These are phyloP conservation scores for Stagonosporopsis cucurbitacearum DNA, from an alignment of 2,329 filamentous ascomycete species.

Conservation along the genomic window DNA sequence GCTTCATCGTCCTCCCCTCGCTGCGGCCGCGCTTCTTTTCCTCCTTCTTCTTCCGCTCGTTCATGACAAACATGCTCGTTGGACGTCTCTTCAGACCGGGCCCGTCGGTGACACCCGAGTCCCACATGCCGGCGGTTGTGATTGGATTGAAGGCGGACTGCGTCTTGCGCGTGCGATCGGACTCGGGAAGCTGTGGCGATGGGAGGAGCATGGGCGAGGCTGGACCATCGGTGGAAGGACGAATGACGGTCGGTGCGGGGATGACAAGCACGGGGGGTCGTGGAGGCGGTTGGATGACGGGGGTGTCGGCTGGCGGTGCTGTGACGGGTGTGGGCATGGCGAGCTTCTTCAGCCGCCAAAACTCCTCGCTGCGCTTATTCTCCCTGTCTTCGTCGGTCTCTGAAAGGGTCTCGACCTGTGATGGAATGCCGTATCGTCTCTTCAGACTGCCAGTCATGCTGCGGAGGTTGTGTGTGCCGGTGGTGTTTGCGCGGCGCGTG, in stretches of 20 bases:
- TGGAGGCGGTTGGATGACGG: not conserved
- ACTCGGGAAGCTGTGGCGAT: conserved; percentile 22
- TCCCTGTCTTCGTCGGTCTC: conserved; percentile 46
- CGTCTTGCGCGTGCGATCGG: conserved; percentile 33
- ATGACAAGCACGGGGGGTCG: conserved; percentile 6
- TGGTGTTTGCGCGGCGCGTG: conserved; percentile 44
- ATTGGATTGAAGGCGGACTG: conserved; percentile 44
- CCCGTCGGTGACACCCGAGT: conserved; percentile 41
- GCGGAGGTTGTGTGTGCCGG: conserved; percentile 38
- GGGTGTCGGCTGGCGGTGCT: conserved; percentile 4
- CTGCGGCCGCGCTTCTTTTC: conserved; percentile 36
- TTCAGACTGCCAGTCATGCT: conserved; percentile 37
- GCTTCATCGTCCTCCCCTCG: conserved; percentile 33
- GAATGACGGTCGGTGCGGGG: conserved; percentile 24
- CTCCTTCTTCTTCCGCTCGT: conserved; percentile 41
- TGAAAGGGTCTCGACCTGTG: conserved; percentile 35
- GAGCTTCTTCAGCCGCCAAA: conserved; percentile 43
- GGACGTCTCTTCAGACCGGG: conserved; percentile 37
- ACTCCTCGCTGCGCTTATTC: conserved; percentile 39
- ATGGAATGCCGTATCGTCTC: conserved; percentile 37
- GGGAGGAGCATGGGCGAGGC: conserved; percentile 19
- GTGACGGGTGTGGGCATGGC: conserved; percentile 26
- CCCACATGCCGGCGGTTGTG: conserved; percentile 46
- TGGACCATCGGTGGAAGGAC: conserved; percentile 20
- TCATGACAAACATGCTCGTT: conserved; percentile 44